Evolutionary conservation across 2,329 filamentous ascomycete species (phyloP), one percentile per base, ranked within the genome.

Genomic region (Metarhizium guizhouense): DNA sequence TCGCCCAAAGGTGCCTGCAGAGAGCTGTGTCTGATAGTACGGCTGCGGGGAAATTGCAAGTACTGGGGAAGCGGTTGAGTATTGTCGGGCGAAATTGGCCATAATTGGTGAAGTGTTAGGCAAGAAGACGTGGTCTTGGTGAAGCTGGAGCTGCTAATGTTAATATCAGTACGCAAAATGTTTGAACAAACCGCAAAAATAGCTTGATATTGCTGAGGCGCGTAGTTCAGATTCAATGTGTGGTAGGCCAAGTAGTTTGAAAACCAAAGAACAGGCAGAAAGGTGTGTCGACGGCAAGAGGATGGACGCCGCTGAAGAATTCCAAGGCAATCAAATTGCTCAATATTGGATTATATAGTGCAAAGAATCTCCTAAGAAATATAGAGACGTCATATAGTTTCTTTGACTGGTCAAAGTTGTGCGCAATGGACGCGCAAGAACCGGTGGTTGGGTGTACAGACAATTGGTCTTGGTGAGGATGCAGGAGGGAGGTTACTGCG

Each of bases 31-130:
- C 59, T 71, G 69, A 58, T 68, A 68, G 58, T 60, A 61, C 58
- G 67, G 63, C 61, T 68, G 69, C 34, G 69, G 66, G 57, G 67
- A 60, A 57, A 73, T 68, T 58, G 67, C 66, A 59, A 79, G 69
- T 61, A 78, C 71, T 52, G 76, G 77, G 60, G 75, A 76, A 56
- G 74, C 69, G 57, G 70, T 64, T 51, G 69, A 65, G 61, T 67
- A 74, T 59, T 70, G 68, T 60, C 71, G 69, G 62, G 72, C 67
- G 64, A 75, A 77, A 60, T 72, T 74, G 54, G 74, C 68, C 76
- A 78, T 78, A 45, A 54, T 66, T 61, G 52, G 53, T 48, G 49
- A 54, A 43, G 57, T 50, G 54, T 52, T 55, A 55, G 51, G 40
- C 56, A 53, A 16, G 16, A 25, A 30, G 47, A 48, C 4, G 25